These are phyloP conservation scores for Aspergillus sp. DNA, from an alignment of 2,329 filamentous ascomycete species.

Conservation along the genomic window DNA sequence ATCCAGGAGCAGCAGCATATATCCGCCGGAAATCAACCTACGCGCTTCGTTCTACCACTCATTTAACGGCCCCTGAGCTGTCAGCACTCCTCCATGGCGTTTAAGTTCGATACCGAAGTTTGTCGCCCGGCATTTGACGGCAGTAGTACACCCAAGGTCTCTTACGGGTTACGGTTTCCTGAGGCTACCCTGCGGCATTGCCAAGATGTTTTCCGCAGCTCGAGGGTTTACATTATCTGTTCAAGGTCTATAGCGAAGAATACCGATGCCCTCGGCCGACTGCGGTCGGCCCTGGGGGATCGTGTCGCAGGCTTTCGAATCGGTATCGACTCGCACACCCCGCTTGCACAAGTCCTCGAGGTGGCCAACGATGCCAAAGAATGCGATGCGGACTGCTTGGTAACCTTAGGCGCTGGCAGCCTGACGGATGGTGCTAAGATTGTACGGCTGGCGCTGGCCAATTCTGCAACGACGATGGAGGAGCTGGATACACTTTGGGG, in stretches of 20 bases:
- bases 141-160: too few relatives aligned
- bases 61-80: too few relatives aligned
- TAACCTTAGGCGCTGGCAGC: constrained; percentile 51
- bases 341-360: constrained; percentile 47
- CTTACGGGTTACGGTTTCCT: constrained; percentile 43
- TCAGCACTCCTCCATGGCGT: too few relatives aligned
- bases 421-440: constrained; percentile 53
- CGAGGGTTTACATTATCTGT: constrained; percentile 45
- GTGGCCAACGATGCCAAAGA: constrained; percentile 37
- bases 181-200: constrained; percentile 42
- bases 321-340: constrained; percentile 50
- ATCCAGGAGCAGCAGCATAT: too few relatives aligned
- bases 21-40: too few relatives aligned
- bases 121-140: too few relatives aligned
- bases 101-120: too few relatives aligned
- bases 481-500: too few relatives aligned
- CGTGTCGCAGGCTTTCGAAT: constrained; percentile 38
- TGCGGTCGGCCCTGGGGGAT: constrained; percentile 39
- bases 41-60: too few relatives aligned
- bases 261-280: constrained; percentile 39
- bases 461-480: too few relatives aligned
- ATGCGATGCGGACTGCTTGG: constrained; percentile 41
- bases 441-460: constrained; percentile 36
- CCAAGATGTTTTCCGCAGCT: constrained; percentile 38
- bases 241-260: constrained; percentile 45